Conservation (phyloP, 1,284 basidiomycete genomes). For the Tilletia indica region DNA sequence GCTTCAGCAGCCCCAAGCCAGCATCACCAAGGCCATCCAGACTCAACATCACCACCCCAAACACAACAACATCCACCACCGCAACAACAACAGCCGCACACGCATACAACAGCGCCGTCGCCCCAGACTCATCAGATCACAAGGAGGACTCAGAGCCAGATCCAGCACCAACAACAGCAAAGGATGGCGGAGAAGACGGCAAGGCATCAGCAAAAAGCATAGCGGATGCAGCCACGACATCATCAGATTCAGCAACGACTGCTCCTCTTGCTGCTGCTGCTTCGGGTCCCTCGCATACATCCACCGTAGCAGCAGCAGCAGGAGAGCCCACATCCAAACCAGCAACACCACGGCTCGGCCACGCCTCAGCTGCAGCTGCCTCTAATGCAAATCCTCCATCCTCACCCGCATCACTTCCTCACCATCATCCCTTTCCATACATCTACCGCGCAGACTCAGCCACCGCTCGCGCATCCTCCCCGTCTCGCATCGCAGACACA, state of each 20-base stretch:
- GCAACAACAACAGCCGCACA: not conserved
- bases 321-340: conserved; percentile 5
- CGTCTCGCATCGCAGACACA: conserved; percentile 16
- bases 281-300: no score
- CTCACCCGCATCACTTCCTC: not conserved
- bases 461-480: conserved; percentile 12
- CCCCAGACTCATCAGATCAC: no score
- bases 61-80: not conserved
- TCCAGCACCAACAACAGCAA: not conserved
- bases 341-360: not conserved
- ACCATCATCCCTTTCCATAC: not conserved
- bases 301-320: not conserved
- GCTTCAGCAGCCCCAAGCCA: conserved; percentile 12
- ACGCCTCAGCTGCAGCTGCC: not conserved
- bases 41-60: not conserved
- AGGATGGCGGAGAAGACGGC: no score
- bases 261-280: no score
- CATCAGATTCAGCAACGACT: no score
- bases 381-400: not conserved
- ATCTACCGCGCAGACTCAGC: conserved; percentile 15
- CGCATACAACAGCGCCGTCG: not conserved
- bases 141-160: not conserved
- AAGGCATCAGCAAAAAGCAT: no score
- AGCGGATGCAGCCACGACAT: no score
- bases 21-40: conserved; percentile 2